These are phyloP conservation scores for Ustilago crameri DNA, from an alignment of 1,284 basidiomycete genomes.

Conservation along the genomic window DNA sequence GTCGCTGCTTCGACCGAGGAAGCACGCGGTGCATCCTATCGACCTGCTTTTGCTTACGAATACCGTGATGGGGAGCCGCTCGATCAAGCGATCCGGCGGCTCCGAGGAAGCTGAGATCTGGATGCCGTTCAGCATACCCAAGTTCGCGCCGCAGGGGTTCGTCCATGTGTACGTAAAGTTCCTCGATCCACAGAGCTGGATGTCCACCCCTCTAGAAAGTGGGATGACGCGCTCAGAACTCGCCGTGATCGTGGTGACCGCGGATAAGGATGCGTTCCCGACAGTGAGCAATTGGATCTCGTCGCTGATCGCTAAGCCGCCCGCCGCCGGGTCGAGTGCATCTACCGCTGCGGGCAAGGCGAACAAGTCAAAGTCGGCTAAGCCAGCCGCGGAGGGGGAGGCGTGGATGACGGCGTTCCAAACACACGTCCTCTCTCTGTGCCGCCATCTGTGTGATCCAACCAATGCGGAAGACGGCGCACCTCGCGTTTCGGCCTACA, in stretches of 20 bases:
- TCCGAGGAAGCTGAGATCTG: conserved; percentile 79
- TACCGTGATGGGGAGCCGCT: conserved; percentile 73
- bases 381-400: conserved; percentile 3
- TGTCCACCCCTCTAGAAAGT: neutral
- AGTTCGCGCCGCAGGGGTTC: conserved; percentile 89
- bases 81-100: conserved; percentile 68
- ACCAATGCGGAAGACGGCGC: conserved; percentile 30
- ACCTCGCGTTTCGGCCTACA: conserved; percentile 30
- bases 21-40: conserved; percentile 89
- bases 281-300: conserved; percentile 71
- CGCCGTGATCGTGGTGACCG: conserved; percentile 60
- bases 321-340: conserved; percentile 5
- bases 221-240: conserved; percentile 35
- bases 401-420: conserved; percentile 32
- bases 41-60: conserved; percentile 69
- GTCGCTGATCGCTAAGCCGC: conserved; percentile 70
- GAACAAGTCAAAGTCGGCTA: conserved; percentile 7
- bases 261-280: conserved; percentile 61
- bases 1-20: conserved; percentile 86
- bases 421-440: conserved; percentile 22
- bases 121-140: conserved; percentile 94
- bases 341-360: neutral
- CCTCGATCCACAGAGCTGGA: conserved; percentile 67
- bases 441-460: conserved; percentile 32
- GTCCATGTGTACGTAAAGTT: conserved; percentile 92